Evolutionary conservation across 2,329 filamentous ascomycete genomes (phyloP), one percentile per base, ranked within the genome.

Genomic region (Fusarium pseudonygamai): DNA sequence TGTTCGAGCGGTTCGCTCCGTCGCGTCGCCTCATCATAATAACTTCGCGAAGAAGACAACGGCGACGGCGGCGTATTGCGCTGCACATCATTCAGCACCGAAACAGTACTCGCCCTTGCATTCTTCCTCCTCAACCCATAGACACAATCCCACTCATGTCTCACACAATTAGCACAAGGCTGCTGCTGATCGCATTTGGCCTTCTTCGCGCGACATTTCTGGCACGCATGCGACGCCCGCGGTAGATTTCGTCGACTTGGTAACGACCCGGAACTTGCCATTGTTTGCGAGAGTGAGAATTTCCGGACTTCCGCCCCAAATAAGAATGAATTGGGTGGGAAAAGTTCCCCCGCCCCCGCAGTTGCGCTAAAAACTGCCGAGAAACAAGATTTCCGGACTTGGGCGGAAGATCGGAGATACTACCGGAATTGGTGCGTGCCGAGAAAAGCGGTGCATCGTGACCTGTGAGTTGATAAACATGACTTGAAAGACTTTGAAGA

Each of bases 331-430:
- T 13, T n/a, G 5, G 20, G 24, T 9, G 24, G 24, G 18, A 15
- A 40, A 8, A 4, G 37, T 16, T 7, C 36, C 53, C 53, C 36
- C 63, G 36, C 63, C 63, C 40, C 36, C 40, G 64, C 26, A 53
- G 30, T n/a, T 39, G 26, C 16, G 4, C 22, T 22, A 22, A 45
- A 6, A 67, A 47, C 37, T 67, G 39, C 65, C 63, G 63, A 34
- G 16, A 11, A 14, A 1, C 7, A 22, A 46, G 28, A 65, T 28
- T n/a, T 61, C 58, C 58, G 58, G 46, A 20, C 20, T 9, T 6
- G n/a, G 20, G n/a, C 63, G 65, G 65, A 60, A 66, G 22, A 34
- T 36, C 55, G 63, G 46, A 53, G 49, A 47, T 67, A 24, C n/a
- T 47, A 11, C 47, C 30, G 30, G 22, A 55, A 67, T 32, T 22